These are phyloP conservation scores for Gonapodya prolifera DNA, from an alignment of 192 early-diverging fungal genomes.

Conservation along the genomic window DNA sequence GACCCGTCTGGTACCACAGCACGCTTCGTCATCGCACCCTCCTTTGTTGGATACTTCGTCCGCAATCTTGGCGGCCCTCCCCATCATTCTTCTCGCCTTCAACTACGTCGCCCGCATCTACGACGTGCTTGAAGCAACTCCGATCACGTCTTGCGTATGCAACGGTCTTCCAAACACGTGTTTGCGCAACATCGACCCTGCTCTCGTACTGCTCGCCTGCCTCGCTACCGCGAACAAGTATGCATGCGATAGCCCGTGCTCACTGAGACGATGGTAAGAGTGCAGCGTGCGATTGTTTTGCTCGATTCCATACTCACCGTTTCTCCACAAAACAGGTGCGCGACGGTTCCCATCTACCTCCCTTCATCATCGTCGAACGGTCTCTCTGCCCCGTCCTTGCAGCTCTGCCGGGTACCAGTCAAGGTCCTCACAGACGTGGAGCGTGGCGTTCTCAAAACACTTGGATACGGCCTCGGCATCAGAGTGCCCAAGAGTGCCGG, in stretches of 20 bases:
- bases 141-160: not conserved
- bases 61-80: not conserved
- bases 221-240: not conserved
- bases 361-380: not conserved
- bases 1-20: too few species aligned
- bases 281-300: too few species aligned
- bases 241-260: not conserved
- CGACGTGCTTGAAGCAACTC: not conserved
- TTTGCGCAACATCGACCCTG: not conserved
- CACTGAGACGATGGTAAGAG: not conserved
- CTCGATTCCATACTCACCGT: too few species aligned
- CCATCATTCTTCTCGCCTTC: not conserved
- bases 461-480: not conserved
- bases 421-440: not conserved
- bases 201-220: not conserved
- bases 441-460: not conserved
- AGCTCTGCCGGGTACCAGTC: not conserved
- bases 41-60: too few species aligned
- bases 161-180: not conserved
- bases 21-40: too few species aligned
- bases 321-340: not conserved
- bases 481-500: not conserved
- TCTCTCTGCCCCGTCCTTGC: not conserved
- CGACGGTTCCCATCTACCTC: not conserved
- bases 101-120: not conserved